Evolutionary conservation across 345 rosid genomes (phyloP), one percentile per base, ranked within the genome.

Genomic region (Eucalyptus urophylla): DNA sequence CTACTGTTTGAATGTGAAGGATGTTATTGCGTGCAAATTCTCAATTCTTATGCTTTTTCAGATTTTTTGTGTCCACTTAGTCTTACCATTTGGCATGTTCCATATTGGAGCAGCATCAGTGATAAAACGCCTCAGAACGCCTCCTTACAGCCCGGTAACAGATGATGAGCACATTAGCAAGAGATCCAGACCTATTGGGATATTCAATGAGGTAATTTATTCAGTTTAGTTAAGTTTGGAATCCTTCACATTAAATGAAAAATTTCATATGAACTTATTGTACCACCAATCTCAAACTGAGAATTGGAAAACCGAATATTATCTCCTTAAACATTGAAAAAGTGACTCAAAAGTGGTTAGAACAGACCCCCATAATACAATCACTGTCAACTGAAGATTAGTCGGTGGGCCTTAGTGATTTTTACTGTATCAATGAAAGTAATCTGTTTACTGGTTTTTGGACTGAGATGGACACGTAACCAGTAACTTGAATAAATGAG

Each of bases 141-240:
- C 96, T 50, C 94, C 95, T 54, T 86, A 96, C 89, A 94, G 95
- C 90, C 99, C 94, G 88, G 93, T 95, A 80, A 96, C 98, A 87
- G 97, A 95, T 89, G 95, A 97, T 88, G 97, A 94, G 87, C 93
- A 91, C 91, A 93, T 94, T 56, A 45, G 93, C 91, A 96, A 95
- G 95, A 95, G 99, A 91, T 45, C 96, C 87, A 92, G 96, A 91
- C 93, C 97, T 22, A 94, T 92, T 87, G 98, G 96, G 91, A 91
- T 94, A 45, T 90, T 95, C 11, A 96, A 97, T 72, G 97, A 97
- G 96, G 99, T 96, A 89, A 50, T 53, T 86, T 33, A n/a, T 51
- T 31, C 31, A 50, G 14, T 72, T 50, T 67, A 19, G 83, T 72
- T 37, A 44, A 44, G 27, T 86, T 25, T 33, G 56, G 49, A 45